A percentile compares a stretch with the other conserved stretches of the same genome.
These are phyloP conservation scores for Amoebophrya sp. DNA, from an alignment of 169 alveolate species.

Conservation along the genomic window DNA sequence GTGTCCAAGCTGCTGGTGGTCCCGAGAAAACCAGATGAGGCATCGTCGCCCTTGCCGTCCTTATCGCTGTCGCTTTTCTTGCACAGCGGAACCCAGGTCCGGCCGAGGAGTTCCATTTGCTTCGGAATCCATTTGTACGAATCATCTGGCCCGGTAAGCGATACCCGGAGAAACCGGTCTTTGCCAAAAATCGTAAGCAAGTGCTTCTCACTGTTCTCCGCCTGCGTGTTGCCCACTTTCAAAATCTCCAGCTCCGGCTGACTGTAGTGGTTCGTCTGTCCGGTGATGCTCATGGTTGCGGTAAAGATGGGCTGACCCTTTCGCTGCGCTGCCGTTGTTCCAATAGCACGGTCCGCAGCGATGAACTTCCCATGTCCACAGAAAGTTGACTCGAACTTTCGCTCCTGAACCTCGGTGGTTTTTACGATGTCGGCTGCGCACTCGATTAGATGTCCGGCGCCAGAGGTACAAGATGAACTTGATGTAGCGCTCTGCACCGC, in stretches of 20 bases:
- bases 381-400: neutral
- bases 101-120: neutral
- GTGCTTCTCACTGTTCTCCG: neutral
- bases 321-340: too few species aligned
- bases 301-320: neutral
- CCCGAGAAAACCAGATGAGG: too few species aligned
- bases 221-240: neutral
- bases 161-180: neutral
- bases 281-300: neutral
- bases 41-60: too few species aligned
- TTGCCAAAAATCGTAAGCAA: neutral
- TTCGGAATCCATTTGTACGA: neutral
- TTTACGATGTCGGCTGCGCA: neutral
- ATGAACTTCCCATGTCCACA: neutral
- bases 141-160: neutral
- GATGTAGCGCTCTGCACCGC: neutral
- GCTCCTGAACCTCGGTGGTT: neutral
- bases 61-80: neutral
- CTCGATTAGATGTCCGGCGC: neutral
- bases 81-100: neutral
- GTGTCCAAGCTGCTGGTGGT: neutral
- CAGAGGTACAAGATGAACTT: neutral
- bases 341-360: neutral
- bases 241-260: neutral
- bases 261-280: too few species aligned